Conservation (phyloP, 2,329 filamentous ascomycete species). For the Hansfordia pulvinata region DNA sequence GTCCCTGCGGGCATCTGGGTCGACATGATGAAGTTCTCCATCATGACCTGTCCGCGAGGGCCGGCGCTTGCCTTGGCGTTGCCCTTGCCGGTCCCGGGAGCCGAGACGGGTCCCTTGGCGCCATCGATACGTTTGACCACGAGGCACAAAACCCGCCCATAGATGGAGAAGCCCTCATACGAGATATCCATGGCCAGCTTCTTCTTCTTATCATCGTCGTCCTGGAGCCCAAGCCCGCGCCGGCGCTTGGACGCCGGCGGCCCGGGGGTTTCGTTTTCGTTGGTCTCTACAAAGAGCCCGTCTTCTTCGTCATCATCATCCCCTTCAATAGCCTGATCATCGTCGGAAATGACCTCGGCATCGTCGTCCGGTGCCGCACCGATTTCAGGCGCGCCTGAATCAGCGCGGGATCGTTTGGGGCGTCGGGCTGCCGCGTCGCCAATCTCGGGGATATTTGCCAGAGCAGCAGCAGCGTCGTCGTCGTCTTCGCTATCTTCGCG, state of each 20-base stretch:
- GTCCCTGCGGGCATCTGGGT: conserved; percentile 48
- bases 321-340: conserved; percentile 14
- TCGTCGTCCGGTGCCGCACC: too few relatives aligned
- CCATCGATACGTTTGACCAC: conserved; percentile 67
- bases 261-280: conserved; percentile 20
- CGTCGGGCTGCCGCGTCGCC: conserved; percentile 14
- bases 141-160: conserved; percentile 82
- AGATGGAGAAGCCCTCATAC: conserved; percentile 94
- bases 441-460: conserved; percentile 40
- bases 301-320: conserved; percentile 20
- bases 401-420: conserved; percentile 17
- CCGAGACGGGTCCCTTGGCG: too few relatives aligned
- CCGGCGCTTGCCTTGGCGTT: conserved; percentile 16
- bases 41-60: conserved; percentile 52
- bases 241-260: conserved; percentile 31
- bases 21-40: conserved; percentile 76
- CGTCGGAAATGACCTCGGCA: conserved; percentile 21
- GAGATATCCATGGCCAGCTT: conserved; percentile 75
- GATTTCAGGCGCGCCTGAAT: conserved; percentile 16
- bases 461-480: conserved; percentile 32
- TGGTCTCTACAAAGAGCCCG: conserved; percentile 14
- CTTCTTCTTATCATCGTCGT: conserved; percentile 63
- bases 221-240: conserved; percentile 16
- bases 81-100: conserved; percentile 16
- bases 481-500: conserved; percentile 48